Base-by-base conservation (phyloP, 1,139 yeast genomes). In the Kodamaea ohmeri region DNA sequence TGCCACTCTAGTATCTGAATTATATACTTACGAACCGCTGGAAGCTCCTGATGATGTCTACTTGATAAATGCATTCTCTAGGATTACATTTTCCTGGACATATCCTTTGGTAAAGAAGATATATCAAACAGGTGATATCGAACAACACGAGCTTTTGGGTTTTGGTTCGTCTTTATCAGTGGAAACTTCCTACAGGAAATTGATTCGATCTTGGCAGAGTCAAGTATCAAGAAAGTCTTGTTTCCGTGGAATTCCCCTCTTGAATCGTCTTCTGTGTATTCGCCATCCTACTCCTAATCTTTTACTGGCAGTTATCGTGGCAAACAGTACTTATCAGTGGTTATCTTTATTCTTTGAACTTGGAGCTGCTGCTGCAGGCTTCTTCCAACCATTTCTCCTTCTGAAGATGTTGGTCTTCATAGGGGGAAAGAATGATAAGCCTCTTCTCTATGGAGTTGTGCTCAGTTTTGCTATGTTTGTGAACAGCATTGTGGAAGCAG, bases 71-170 rank as follows among this genome's bases (percentile, higher is more conserved):
- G 34, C 18, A 4, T 51, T 58, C 34, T 49, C 58, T 2, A 34
- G 42, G 9, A 37, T 60, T 30, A 52, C 65, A 3, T 61, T 56
- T 38, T 42, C 46, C 16, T 63, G 58, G 55, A 48, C 58, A 31
- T 52, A 55, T 25, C 60, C 62, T 1, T 44, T 57, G 21, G 56
- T 63, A 32, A 35, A 46, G 4, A 39, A 47, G 13, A 57, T 60
- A 18, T 50, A 58, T 42, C 35, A 41, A 2, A 49, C 56, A 3
- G 53, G 51, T 19, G 50, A 50, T 19, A 54, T 59, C n/a, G 46
- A 43, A 13, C 44, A 50, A 6, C 43, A 52, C 1, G 62, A 61
- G 21, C 44, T 59, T 24, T 59, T 61, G 17, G 19, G 27, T 6
- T 37, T 42, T 15, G 40, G 40, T 3, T 32, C 30, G 8, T 28